Evolutionary conservation across 352 stramenopile genomes (phyloP).

Genomic region (Elongisporangium undulatum): DNA sequence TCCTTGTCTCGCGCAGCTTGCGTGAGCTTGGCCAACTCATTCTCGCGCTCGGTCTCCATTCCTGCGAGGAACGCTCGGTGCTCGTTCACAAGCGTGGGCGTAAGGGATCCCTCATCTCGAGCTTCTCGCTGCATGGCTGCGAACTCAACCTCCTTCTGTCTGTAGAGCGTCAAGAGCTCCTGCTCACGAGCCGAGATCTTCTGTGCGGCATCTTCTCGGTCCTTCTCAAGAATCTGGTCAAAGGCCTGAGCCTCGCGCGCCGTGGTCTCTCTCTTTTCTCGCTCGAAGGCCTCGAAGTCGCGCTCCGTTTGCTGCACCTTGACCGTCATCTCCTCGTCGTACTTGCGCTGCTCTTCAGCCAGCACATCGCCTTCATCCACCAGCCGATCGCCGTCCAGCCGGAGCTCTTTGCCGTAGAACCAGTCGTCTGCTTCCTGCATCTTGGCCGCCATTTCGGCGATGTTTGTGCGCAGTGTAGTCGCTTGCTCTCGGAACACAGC

Average conservation of each 20-base stretch:
- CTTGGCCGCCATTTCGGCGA: conserved; percentile 56
- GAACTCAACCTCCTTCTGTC: conserved; percentile 77
- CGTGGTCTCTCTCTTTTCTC: conserved; percentile 64
- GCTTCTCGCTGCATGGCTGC: conserved; percentile 60
- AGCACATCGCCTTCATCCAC: conserved; percentile 53
- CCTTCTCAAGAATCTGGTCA: conserved; percentile 50
- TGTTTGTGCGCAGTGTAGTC: conserved; percentile 44
- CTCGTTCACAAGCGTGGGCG: conserved; percentile 61
- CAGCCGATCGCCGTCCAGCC: conserved; percentile 69
- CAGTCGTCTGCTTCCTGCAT: conserved; percentile 93
- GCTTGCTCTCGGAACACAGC: conserved; percentile 34
- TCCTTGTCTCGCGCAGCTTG: conserved; percentile 33
- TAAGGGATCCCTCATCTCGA: conserved; percentile 54
- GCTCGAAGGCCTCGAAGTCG: conserved; percentile 74
- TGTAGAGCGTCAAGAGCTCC: conserved; percentile 70
- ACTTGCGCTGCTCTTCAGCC: conserved; percentile 40
- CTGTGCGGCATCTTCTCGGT: conserved; percentile 37
- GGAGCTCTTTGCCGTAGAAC: conserved; percentile 89
- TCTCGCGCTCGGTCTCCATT: conserved; percentile 72
- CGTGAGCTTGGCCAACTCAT: conserved; percentile 55
- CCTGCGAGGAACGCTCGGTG: conserved; percentile 78
- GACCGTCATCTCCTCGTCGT: conserved; percentile 78
- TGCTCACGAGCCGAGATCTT: conserved; percentile 61
- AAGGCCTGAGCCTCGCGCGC: conserved; percentile 54
- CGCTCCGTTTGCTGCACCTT: conserved; percentile 80